Percentiles rank a stretch among this genome's conserved stretches.
Conservation (phyloP, 1,284 basidiomycete genomes). For the Trametes pubescens region DNA sequence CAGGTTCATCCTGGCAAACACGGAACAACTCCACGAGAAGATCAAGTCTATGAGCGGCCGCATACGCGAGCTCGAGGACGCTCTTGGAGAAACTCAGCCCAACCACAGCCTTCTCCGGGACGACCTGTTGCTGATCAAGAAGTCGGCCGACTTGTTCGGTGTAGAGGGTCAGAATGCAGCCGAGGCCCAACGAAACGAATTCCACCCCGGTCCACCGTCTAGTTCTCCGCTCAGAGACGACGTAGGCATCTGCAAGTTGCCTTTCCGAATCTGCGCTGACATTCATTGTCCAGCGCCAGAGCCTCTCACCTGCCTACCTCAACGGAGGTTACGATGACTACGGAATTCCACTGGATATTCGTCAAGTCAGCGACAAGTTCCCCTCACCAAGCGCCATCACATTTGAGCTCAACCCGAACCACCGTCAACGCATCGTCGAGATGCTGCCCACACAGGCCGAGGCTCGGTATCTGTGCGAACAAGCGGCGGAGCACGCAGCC, state of each 20-base stretch:
- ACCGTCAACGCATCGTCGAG: conserved; percentile 65
- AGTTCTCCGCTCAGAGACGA: conserved; percentile 40
- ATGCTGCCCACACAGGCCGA: conserved; percentile 64
- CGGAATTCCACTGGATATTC: conserved; percentile 59
- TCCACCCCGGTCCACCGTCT: conserved; percentile 24
- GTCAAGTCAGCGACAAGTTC: conserved; percentile 66
- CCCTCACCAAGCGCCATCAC: conserved; percentile 65
- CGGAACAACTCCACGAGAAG: conserved; percentile 74
- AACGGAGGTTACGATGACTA: conserved; percentile 47
- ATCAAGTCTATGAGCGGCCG: conserved; percentile 67
- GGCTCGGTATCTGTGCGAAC: conserved; percentile 63
- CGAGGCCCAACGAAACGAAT: conserved; percentile 38
- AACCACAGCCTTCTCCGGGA: conserved; percentile 71
- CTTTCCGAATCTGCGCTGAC: background rate
- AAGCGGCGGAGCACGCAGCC: conserved; percentile 67
- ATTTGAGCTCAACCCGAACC: conserved; percentile 52
- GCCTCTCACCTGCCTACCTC: conserved; percentile 23
- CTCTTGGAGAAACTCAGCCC: conserved; percentile 59
- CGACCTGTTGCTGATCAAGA: conserved; percentile 52
- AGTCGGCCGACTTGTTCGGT: conserved; percentile 42
- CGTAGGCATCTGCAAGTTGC: conserved; percentile 7
- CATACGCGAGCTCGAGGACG: conserved; percentile 73
- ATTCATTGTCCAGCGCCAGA: conserved; percentile 18
- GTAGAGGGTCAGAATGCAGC: conserved; percentile 35
- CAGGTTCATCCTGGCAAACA: conserved; percentile 76